Evolutionary conservation across 164 flowering plant genomes (phyloP).

Genomic region (Stephania cephalantha): DNA sequence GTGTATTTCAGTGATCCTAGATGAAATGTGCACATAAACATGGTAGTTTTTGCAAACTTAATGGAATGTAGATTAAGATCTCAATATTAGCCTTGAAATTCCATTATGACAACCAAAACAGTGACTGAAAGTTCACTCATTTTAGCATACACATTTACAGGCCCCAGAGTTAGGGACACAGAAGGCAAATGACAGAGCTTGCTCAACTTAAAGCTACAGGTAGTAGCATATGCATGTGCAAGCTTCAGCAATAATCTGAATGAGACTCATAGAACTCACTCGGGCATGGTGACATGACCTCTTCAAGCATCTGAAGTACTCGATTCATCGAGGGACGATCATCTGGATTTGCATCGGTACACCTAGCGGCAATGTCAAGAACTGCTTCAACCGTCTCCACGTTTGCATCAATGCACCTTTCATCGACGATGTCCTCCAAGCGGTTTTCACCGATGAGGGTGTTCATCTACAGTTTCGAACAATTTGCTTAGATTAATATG

Average conservation of each 20-base stretch:
- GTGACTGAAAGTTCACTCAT: not conserved
- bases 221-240: not conserved
- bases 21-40: no score
- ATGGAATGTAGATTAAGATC: no score
- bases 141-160: not conserved
- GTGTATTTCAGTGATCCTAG: no score
- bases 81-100: not conserved
- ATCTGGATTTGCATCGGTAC: constrained; percentile 78
- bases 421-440: constrained; percentile 68
- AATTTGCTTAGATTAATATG: not conserved
- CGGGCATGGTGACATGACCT: constrained; percentile 83
- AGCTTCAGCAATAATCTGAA: constrained; percentile 49
- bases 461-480: constrained; percentile 56
- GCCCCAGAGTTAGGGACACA: constrained; percentile 1
- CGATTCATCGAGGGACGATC: constrained; percentile 79
- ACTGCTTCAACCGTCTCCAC: constrained; percentile 68
- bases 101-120: not conserved
- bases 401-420: constrained; percentile 58
- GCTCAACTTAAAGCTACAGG: not conserved
- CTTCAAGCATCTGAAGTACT: constrained; percentile 76
- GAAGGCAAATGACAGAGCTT: not conserved
- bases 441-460: constrained; percentile 55
- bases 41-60: no score
- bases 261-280: constrained; percentile 86
- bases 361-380: constrained; percentile 66